Percentiles rank a stretch among this genome's conserved stretches.
Evolutionary conservation across 345 rosid species (phyloP).

Genomic region (Pistacia integerrima): DNA sequence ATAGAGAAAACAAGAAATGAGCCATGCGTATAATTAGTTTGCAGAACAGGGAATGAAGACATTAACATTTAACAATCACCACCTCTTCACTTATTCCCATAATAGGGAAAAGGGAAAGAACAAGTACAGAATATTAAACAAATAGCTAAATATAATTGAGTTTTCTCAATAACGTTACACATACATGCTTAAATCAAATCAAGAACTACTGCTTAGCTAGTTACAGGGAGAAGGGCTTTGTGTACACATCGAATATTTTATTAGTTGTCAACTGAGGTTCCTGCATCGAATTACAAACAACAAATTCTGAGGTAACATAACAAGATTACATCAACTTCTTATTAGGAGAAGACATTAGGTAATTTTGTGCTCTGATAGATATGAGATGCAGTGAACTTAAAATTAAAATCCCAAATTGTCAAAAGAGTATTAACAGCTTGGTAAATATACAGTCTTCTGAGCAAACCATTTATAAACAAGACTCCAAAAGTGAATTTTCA

Average conservation of each 20-base stretch:
- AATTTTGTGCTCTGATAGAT: neutral
- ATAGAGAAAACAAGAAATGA: no score
- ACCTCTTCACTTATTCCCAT: neutral
- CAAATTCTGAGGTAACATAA: neutral
- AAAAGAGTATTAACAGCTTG: neutral
- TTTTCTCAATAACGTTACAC: constrained; percentile 22
- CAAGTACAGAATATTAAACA: neutral
- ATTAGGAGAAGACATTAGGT: neutral
- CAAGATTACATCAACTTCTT: neutral
- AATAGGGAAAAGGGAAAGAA: neutral
- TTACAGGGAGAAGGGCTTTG: constrained; percentile 63
- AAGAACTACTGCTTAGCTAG: constrained; percentile 1
- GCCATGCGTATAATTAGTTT: neutral
- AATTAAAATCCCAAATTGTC: neutral
- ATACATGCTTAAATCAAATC: constrained; percentile 3
- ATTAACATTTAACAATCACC: neutral
- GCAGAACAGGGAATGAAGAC: neutral
- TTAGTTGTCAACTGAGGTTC: constrained; percentile 82
- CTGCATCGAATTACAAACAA: constrained; percentile 41
- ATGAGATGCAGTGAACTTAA: neutral
- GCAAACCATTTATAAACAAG: neutral
- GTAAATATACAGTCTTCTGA: neutral
- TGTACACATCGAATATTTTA: constrained; percentile 61
- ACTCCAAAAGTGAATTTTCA: neutral
- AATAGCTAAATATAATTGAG: neutral